phyloP scores from a whole-genome alignment of 73 alveolate species.

The Paramecium bursaria region DNA sequence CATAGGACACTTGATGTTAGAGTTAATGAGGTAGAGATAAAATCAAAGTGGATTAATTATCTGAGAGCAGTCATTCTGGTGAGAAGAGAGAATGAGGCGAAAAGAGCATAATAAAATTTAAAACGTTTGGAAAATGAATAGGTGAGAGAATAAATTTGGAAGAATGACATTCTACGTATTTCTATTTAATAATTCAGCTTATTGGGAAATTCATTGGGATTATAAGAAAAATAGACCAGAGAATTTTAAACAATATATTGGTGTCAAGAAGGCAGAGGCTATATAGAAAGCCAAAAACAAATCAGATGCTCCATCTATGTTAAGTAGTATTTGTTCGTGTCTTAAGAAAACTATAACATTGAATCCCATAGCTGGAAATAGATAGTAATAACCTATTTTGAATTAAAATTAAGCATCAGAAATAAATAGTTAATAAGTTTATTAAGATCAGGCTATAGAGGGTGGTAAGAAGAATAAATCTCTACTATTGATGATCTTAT shows the following conservation, averaged over 20 bases:
- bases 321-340: constrained; percentile 56
- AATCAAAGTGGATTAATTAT: constrained; percentile 79
- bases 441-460: constrained; percentile 10
- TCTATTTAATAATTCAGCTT: neutral
- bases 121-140: constrained; percentile 56
- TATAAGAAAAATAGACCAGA: constrained; percentile 42
- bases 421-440: neutral
- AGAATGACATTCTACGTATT: constrained; percentile 56
- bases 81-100: constrained; percentile 53
- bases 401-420: neutral
- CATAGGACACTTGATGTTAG: constrained; percentile 74
- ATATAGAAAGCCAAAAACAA: constrained; percentile 29
- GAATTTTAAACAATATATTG: constrained; percentile 53
- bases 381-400: neutral
- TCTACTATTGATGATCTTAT: constrained; percentile 53
- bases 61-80: constrained; percentile 67
- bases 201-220: constrained; percentile 68
- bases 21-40: constrained; percentile 69
- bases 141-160: constrained; percentile 74
- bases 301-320: constrained; percentile 11
- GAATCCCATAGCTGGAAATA: neutral
- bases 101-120: constrained; percentile 60
- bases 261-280: constrained; percentile 54
- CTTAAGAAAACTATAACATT: constrained; percentile 15
- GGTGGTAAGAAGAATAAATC: constrained; percentile 39